Base-by-base conservation (phyloP, 352 stramenopile genomes). In the Pythium monospermum region DNA sequence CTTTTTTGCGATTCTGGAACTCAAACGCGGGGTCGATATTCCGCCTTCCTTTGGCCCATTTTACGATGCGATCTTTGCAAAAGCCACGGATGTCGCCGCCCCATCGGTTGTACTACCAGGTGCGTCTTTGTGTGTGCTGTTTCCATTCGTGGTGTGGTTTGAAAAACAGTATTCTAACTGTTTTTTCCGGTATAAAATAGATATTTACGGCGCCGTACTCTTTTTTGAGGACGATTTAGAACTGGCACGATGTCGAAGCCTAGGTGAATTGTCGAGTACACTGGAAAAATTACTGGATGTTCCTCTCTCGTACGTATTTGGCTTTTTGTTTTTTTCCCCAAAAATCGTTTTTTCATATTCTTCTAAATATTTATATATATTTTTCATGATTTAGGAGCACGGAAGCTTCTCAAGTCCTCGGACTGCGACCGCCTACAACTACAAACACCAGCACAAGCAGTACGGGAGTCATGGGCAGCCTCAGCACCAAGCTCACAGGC, bases 161-260 rank as follows among this genome's bases (percentile, higher is more conserved):
- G n/a, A n/a, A n/a, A n/a, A n/a, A n/a, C n/a, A n/a, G n/a, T n/a
- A n/a, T n/a, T n/a, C n/a, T n/a, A n/a, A n/a, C n/a, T n/a, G n/a
- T n/a, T n/a, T n/a, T n/a, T n/a, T n/a, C n/a, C n/a, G n/a, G n/a
- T n/a, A n/a, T n/a, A n/a, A n/a, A n/a, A 32, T 39, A 90, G 76
- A 80, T 43, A 22, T 87, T 26, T 90, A 77, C 49, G 79, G 74
- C 4, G 49, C 72, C 12, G 65, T 84, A 7, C 70, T 87, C 50
- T 86, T 73, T 49, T 90, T 90, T 30, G 71, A 90, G 21, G 57
- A 85, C 26, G 57, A 71, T 39, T 41, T 86, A 25, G 70, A 85
- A 42, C 79, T 79, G 28, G 78, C 67, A 22, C 76, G 76, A 26
- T 90, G 79, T 26, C 65, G 69, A 25, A 90, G 76, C 56, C 69